A percentile compares a stretch with the other conserved stretches of the same genome.
Conservation (phyloP, 768 basidiomycete species). For the Hericium rajendrae region DNA sequence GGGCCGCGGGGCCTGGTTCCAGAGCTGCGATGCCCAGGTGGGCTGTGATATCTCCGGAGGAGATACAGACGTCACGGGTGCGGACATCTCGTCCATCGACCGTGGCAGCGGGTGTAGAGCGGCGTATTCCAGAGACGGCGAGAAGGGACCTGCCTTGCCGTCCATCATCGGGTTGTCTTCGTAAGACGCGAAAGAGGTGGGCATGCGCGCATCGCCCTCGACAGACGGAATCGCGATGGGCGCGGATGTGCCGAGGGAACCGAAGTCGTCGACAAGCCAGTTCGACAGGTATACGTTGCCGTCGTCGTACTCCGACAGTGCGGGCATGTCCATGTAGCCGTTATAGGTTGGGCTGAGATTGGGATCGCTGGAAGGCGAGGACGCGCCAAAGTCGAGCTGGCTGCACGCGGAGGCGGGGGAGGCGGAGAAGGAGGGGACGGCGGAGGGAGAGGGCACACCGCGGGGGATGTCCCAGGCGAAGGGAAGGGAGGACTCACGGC, state of each 20-base stretch:
- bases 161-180: constrained; percentile 25
- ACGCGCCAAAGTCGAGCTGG: constrained; percentile 32
- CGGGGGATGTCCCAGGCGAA: constrained; percentile 31
- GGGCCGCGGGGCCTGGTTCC: constrained; percentile 29
- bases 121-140: constrained; percentile 47
- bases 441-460: constrained; percentile 29
- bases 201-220: constrained; percentile 29
- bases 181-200: constrained; percentile 40
- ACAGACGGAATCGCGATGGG: constrained; percentile 52
- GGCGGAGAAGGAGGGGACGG: constrained; percentile 29
- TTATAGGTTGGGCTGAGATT: constrained; percentile 26
- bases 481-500: constrained; percentile 17
- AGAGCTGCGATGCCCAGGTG: constrained; percentile 59
- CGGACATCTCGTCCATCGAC: constrained; percentile 27
- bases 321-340: constrained; percentile 23
- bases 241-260: constrained; percentile 29
- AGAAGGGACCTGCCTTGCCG: constrained; percentile 42
- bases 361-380: constrained; percentile 28
- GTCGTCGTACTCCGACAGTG: constrained; percentile 31
- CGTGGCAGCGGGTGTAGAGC: constrained; percentile 50
- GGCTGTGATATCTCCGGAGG: constrained; percentile 57
- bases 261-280: constrained; percentile 57
- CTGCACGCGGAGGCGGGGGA: constrained; percentile 30
- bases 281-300: constrained; percentile 31
- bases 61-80: constrained; percentile 35